phyloP scores from a whole-genome alignment of 495 filamentous ascomycete genomes.

The Podospora pseudopauciseta region DNA sequence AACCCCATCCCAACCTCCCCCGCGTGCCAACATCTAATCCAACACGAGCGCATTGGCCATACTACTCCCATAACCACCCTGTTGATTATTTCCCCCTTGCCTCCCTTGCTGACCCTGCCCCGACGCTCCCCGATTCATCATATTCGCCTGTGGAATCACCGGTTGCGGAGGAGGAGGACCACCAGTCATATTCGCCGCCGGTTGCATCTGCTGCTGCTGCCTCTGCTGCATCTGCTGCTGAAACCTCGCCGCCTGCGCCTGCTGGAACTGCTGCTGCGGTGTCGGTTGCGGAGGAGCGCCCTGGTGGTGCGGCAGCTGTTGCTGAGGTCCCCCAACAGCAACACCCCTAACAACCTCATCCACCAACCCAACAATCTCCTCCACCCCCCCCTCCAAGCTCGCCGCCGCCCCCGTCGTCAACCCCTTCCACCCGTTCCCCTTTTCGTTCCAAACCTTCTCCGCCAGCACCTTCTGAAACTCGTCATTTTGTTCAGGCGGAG shows the following conservation, averaged over 20 bases:
- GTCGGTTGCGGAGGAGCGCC: not conserved
- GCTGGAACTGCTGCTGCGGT: conserved; percentile 12
- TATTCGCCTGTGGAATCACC: not conserved
- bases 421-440: conserved; percentile 31
- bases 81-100: conserved; percentile 15
- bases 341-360: conserved; percentile 32
- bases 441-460: conserved; percentile 34
- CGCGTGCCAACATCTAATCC: not conserved
- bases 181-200: conserved; percentile 3
- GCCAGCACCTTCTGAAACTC: conserved; percentile 41
- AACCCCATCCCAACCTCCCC: too few relatives aligned
- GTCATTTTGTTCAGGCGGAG: conserved; percentile 26
- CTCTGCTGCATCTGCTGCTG: conserved; percentile 21
- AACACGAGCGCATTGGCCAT: conserved; percentile 9
- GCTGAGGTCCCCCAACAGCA: conserved; percentile 15
- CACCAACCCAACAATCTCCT: conserved; percentile 26
- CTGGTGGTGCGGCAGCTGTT: conserved; percentile 1
- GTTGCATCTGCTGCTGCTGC: conserved; percentile 7
- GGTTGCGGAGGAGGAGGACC: not conserved
- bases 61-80: conserved; percentile 11
- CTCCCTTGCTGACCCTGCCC: not conserved
- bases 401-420: conserved; percentile 35
- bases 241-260: conserved; percentile 8
- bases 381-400: conserved; percentile 32
- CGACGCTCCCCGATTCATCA: not conserved